A percentile compares a stretch with the other conserved stretches of the same genome.
Conservation (phyloP, 2,329 filamentous ascomycete genomes). For the Fusarium acutatum region DNA sequence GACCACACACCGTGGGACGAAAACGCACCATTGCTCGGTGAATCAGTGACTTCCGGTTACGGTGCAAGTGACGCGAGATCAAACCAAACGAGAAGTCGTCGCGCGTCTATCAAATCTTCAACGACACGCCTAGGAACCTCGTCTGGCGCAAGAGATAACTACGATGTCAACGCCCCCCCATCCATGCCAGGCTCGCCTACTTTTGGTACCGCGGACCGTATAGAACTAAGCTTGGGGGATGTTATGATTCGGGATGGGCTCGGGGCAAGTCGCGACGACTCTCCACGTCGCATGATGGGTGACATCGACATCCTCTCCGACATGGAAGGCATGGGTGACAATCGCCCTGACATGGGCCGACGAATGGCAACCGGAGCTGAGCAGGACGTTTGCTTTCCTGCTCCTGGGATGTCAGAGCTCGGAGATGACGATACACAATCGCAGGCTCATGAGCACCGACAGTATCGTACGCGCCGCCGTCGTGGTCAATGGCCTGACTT, state of each 20-base stretch:
- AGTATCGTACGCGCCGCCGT: conserved; percentile 62
- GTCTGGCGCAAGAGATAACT: conserved; percentile 54
- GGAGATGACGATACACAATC: conserved; percentile 75
- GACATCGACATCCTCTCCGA: conserved; percentile 48
- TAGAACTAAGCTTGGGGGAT: conserved; percentile 70
- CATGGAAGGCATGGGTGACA: conserved; percentile 37
- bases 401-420: conserved; percentile 75
- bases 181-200: conserved; percentile 71
- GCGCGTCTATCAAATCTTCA: conserved; percentile 62
- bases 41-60: conserved; percentile 49
- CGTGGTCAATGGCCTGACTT: conserved; percentile 87
- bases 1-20: conserved; percentile 58
- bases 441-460: conserved; percentile 51
- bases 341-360: conserved; percentile 41
- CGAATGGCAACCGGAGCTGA: conserved; percentile 73
- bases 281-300: conserved; percentile 41
- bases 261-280: conserved; percentile 46
- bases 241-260: conserved; percentile 76
- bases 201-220: conserved; percentile 57
- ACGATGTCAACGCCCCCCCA: conserved; percentile 74
- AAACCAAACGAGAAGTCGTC: conserved; percentile 51
- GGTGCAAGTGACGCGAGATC: conserved; percentile 52
- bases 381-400: conserved; percentile 93
- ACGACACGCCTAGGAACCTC: conserved; percentile 51
- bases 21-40: conserved; percentile 62